phyloP scores from a whole-genome alignment of 768 basidiomycete genomes.

The Porpolomopsis calyptriformis region DNA sequence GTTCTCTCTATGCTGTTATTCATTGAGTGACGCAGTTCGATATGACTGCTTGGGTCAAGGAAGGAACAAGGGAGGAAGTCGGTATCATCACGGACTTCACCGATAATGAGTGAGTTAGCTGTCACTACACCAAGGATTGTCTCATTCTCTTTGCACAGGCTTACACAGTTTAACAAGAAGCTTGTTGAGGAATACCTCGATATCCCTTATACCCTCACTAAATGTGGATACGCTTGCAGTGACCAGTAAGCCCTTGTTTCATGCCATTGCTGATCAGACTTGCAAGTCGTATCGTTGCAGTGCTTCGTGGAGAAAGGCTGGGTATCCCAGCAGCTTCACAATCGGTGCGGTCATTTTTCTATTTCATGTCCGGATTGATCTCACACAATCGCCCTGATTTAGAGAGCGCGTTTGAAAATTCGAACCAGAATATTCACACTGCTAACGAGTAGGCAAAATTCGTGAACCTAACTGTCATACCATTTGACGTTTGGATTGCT shows the following conservation, averaged over 20 bases:
- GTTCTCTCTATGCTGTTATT: constrained; percentile 9
- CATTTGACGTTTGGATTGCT: constrained; percentile 13
- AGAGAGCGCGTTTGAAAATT: constrained; percentile 66
- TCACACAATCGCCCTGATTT: constrained; percentile 12
- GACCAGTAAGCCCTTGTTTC: constrained; percentile 56
- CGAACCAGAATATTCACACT: constrained; percentile 79
- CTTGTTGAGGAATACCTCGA: constrained; percentile 70
- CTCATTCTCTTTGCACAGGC: constrained; percentile 28
- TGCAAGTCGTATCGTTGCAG: constrained; percentile 18
- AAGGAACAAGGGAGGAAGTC: constrained; percentile 65
- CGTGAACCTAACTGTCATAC: constrained; percentile 6
- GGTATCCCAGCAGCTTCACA: constrained; percentile 76
- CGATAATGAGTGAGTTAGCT: constrained; percentile 39
- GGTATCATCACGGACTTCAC: constrained; percentile 81
- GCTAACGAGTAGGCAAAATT: constrained; percentile 56
- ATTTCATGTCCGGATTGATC: constrained; percentile 10
- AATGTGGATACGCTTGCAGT: constrained; percentile 91
- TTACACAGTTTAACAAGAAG: constrained; percentile 72
- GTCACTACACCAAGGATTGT: constrained; percentile 7
- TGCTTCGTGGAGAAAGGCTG: constrained; percentile 79
- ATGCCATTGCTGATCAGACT: constrained; percentile 20
- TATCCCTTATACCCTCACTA: constrained; percentile 77
- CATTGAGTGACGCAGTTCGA: constrained; percentile 47
- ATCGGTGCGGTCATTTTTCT: constrained; percentile 43
- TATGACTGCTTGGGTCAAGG: constrained; percentile 93